Percentiles rank a stretch among this genome's conserved stretches.
Conservation (phyloP, 2,329 filamentous ascomycete species). For the Apiospora pterosperma region DNA sequence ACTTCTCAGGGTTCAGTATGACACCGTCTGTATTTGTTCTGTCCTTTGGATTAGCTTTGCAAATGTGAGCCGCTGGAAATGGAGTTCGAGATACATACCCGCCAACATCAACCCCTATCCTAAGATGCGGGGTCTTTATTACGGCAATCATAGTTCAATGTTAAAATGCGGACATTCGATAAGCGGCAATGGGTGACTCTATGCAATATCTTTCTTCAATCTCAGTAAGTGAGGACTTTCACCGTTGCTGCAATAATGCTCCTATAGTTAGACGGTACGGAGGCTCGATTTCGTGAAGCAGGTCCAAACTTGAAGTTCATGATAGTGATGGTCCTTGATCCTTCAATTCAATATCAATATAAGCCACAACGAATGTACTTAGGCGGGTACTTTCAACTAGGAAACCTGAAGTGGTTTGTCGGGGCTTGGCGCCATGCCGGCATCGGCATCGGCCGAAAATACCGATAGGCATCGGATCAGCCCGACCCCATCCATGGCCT, state of each 20-base stretch:
- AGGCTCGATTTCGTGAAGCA: background rate
- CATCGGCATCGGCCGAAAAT: background rate
- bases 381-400: background rate
- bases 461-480: background rate
- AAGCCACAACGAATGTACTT: background rate
- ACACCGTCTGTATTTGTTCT: slow-evolving; percentile 54
- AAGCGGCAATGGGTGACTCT: background rate
- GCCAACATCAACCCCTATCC: slow-evolving; percentile 18
- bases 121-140: slow-evolving; percentile 14
- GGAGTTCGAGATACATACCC: slow-evolving; percentile 9
- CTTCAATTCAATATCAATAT: background rate
- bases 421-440: background rate
- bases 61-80: background rate
- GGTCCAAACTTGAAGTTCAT: background rate
- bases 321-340: background rate
- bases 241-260: background rate
- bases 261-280: background rate
- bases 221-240: background rate
- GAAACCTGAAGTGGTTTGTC: background rate
- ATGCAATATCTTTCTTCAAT: background rate
- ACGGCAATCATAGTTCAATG: background rate
- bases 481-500: background rate
- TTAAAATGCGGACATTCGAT: background rate
- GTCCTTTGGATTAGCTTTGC: slow-evolving; percentile 4
- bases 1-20: slow-evolving; percentile 39